These are phyloP conservation scores for Penicillium canescens DNA, from an alignment of 495 filamentous ascomycete species.

Conservation along the genomic window DNA sequence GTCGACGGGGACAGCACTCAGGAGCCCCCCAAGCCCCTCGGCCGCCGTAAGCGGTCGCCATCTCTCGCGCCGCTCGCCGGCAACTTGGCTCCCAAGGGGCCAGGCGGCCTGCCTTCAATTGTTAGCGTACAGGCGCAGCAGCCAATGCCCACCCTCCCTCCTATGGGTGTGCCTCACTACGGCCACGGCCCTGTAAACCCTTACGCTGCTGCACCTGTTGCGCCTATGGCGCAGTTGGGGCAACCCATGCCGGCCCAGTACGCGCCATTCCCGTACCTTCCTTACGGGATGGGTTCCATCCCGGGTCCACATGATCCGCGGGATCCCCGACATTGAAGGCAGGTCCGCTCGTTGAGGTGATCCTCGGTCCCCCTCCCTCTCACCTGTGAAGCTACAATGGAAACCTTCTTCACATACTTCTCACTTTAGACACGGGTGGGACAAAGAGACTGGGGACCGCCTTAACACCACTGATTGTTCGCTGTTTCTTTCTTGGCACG, in stretches of 20 bases:
- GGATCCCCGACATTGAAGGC: slow-evolving; percentile 8
- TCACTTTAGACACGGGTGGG: neutral
- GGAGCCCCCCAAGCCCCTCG: slow-evolving; percentile 28
- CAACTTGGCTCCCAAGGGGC: slow-evolving; percentile 29
- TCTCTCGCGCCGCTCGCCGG: slow-evolving; percentile 23
- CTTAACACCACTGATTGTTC: slow-evolving; percentile 6
- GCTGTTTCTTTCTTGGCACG: neutral
- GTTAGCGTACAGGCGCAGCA: slow-evolving; percentile 14
- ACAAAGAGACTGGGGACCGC: neutral
- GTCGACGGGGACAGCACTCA: slow-evolving; percentile 27
- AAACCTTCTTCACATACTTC: neutral
- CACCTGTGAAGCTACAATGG: neutral
- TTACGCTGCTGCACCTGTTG: slow-evolving; percentile 15
- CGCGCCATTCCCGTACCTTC: slow-evolving; percentile 26
- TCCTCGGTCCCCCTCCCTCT: neutral
- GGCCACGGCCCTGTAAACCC: slow-evolving; percentile 14
- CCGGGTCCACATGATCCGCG: slow-evolving; percentile 11
- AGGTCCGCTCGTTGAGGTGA: slow-evolving; percentile 1
- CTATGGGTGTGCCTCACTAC: slow-evolving; percentile 19
- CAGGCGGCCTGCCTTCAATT: slow-evolving; percentile 19
- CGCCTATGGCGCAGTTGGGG: slow-evolving; percentile 14
- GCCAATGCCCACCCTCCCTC: slow-evolving; percentile 16
- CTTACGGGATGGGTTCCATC: slow-evolving; percentile 16
- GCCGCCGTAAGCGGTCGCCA: slow-evolving; percentile 22
- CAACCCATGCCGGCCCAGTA: slow-evolving; percentile 27